Evolutionary conservation across 2,329 filamentous ascomycete genomes (phyloP).

Genomic region (Colletotrichum musae): DNA sequence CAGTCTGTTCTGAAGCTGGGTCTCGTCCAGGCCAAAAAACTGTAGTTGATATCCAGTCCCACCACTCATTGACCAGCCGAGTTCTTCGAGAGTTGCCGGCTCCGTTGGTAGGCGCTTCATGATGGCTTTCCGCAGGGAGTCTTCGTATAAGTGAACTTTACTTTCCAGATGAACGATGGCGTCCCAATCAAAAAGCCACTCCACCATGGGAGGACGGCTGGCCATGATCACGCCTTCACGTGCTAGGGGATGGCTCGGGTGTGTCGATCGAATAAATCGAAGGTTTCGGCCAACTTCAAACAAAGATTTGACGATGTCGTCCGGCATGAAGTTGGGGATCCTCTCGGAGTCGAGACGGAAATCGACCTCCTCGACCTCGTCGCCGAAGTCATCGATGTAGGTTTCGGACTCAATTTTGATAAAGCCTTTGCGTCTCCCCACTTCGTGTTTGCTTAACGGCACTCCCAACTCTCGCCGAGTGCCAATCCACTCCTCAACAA

Average conservation of each 20-base stretch:
- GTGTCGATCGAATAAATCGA: constrained; percentile 78
- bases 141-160: constrained; percentile 69
- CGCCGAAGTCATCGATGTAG: constrained; percentile 71
- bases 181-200: constrained; percentile 82
- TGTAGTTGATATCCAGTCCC: constrained; percentile 50
- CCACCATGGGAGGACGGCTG: constrained; percentile 68
- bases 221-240: constrained; percentile 61
- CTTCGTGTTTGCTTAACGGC: constrained; percentile 63
- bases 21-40: constrained; percentile 64
- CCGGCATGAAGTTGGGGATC: constrained; percentile 80
- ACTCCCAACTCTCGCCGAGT: constrained; percentile 71
- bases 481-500: constrained; percentile 83
- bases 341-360: constrained; percentile 74
- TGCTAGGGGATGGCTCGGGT: constrained; percentile 79
- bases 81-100: not conserved
- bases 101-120: constrained; percentile 25
- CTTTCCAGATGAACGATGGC: constrained; percentile 75
- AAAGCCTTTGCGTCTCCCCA: constrained; percentile 68
- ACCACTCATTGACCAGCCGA: not conserved
- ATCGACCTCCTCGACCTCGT: constrained; percentile 70
- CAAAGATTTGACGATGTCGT: constrained; percentile 78
- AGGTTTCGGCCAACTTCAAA: constrained; percentile 86
- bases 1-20: constrained; percentile 63
- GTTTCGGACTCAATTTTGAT: constrained; percentile 70
- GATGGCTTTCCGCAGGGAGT: constrained; percentile 54